phyloP scores from a whole-genome alignment of 1,284 basidiomycete species.

The Schizophyllum amplum region DNA sequence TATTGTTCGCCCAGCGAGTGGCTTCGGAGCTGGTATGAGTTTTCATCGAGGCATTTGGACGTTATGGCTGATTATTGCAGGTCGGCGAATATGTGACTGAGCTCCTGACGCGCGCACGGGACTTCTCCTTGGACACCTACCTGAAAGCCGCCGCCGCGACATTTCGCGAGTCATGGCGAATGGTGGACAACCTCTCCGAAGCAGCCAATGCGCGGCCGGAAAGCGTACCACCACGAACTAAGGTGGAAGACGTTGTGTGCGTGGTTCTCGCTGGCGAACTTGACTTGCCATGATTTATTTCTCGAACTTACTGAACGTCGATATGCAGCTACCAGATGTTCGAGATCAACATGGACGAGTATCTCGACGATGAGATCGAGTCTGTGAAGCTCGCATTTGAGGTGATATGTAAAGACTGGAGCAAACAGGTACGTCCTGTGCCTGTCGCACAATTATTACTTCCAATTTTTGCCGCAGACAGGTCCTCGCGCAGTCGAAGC shows the following conservation, averaged over 20 bases:
- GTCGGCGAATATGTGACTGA: conserved; percentile 83
- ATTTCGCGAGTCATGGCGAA: conserved; percentile 81
- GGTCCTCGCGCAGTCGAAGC: conserved; percentile 6
- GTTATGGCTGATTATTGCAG: conserved; percentile 33
- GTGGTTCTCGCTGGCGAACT: no score
- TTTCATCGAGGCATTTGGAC: conserved; percentile 1
- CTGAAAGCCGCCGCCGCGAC: conserved; percentile 84
- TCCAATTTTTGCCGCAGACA: not conserved
- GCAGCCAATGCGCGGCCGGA: conserved; percentile 33
- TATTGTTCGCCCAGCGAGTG: conserved; percentile 73
- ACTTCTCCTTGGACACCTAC: conserved; percentile 68
- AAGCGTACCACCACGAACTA: conserved; percentile 27
- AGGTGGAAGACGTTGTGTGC: conserved; percentile 80
- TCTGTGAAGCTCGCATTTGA: conserved; percentile 72
- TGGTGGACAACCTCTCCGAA: conserved; percentile 71
- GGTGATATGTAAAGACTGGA: conserved; percentile 74
- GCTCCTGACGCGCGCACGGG: conserved; percentile 71
- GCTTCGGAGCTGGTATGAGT: conserved; percentile 66
- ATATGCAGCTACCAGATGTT: conserved; percentile 79
- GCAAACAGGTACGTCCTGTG: conserved; percentile 43
- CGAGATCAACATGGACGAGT: conserved; percentile 93
- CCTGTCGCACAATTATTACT: no score
- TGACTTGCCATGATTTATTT: no score
- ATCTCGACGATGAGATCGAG: conserved; percentile 90
- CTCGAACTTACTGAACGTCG: conserved; percentile 10